A percentile compares a stretch with the other conserved stretches of the same genome.
Conservation (phyloP, 1,139 yeast species). For the Suhomyces choctaworum region DNA sequence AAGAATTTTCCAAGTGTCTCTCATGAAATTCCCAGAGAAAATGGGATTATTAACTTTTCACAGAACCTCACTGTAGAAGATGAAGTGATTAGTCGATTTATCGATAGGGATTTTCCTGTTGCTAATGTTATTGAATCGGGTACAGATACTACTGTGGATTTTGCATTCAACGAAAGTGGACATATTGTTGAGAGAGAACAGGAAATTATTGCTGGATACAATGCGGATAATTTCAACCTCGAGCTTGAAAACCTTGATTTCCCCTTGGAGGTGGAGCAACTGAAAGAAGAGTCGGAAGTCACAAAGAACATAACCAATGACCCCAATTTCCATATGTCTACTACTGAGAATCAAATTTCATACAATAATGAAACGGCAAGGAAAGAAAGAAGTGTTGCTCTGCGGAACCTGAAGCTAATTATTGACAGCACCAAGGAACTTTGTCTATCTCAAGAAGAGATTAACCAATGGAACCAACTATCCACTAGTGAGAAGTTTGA, state of each 20-base stretch:
- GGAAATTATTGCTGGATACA: background rate
- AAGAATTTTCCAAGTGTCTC: constrained; percentile 14
- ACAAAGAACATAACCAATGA: constrained; percentile 14
- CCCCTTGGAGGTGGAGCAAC: constrained; percentile 4
- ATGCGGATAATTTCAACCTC: constrained; percentile 6
- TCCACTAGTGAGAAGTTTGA: too few relatives aligned
- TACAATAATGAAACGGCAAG: background rate
- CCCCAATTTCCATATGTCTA: constrained; percentile 16
- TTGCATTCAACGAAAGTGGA: constrained; percentile 13
- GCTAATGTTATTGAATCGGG: background rate
- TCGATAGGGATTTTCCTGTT: constrained; percentile 5
- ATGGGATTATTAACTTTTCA: too few relatives aligned
- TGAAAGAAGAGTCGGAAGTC: constrained; percentile 1
- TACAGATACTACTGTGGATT: constrained; percentile 9
- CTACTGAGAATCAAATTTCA: constrained; percentile 11
- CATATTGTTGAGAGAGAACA: constrained; percentile 4
- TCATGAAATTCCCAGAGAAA: constrained; percentile 1
- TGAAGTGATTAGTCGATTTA: constrained; percentile 5
- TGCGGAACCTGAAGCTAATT: background rate
- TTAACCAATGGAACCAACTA: background rate
- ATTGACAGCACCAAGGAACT: background rate
- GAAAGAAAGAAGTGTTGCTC: background rate
- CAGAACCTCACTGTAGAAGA: constrained; percentile 5
- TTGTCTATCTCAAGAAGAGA: background rate
- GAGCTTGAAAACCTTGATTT: constrained; percentile 11